Evolutionary conservation across 805 yeast species (phyloP).

Genomic region (Kluyveromyces dobzhanskii): DNA sequence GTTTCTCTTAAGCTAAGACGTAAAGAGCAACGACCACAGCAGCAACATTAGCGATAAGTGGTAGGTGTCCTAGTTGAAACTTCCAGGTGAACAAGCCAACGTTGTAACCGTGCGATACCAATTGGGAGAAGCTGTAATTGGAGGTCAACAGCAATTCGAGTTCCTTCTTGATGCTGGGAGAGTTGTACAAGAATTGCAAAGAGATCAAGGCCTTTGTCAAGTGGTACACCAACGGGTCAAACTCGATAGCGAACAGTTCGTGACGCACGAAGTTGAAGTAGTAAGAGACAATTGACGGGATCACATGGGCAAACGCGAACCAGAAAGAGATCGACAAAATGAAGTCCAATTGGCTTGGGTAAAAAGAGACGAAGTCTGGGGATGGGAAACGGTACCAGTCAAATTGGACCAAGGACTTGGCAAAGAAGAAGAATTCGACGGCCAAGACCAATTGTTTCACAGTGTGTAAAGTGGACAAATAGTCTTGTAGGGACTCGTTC

Average conservation of each 20-base stretch:
- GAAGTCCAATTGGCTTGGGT: slow-evolving; percentile 8
- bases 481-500: slow-evolving; percentile 20
- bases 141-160: slow-evolving; percentile 3
- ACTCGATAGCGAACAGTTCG: slow-evolving; percentile 17
- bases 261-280: slow-evolving; percentile 27
- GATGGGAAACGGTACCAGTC: slow-evolving; percentile 3
- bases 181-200: slow-evolving; percentile 11
- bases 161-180: slow-evolving; percentile 8
- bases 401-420: slow-evolving; percentile 8
- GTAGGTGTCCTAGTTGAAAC: slow-evolving; percentile 15
- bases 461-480: slow-evolving; percentile 18
- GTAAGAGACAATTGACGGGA: slow-evolving; percentile 20
- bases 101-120: slow-evolving; percentile 8
- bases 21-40: slow-evolving; percentile 19
- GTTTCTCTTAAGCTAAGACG: slow-evolving; percentile 13
- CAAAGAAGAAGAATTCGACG: slow-evolving; percentile 17
- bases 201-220: slow-evolving; percentile 18
- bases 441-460: slow-evolving; percentile 12
- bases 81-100: slow-evolving; percentile 10
- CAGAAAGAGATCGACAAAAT: slow-evolving; percentile 10
- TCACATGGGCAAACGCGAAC: slow-evolving; percentile 10
- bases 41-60: slow-evolving; percentile 16
- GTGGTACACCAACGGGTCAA: slow-evolving; percentile 27
- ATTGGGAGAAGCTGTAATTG: slow-evolving; percentile 7
- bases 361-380: slow-evolving; percentile 4